These are phyloP conservation scores for Rhizoclosmatium sp. DNA, from an alignment of 192 early-diverging fungal genomes.

Conservation along the genomic window DNA sequence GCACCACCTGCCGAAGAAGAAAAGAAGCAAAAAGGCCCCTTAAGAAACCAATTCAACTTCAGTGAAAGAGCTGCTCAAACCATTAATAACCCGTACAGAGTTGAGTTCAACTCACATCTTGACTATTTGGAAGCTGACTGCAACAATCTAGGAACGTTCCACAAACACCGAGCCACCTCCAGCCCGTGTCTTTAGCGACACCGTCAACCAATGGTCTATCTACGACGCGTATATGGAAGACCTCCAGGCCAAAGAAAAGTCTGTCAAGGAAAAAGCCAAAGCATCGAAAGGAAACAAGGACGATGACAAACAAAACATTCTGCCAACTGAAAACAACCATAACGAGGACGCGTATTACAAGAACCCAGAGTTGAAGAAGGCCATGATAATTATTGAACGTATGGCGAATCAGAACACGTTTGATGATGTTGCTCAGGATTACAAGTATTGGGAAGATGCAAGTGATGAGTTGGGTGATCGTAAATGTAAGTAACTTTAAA, in stretches of 20 bases:
- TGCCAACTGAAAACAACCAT: conserved; percentile 59
- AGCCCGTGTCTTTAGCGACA: conserved; percentile 55
- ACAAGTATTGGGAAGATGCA: conserved; percentile 73
- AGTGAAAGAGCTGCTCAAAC: conserved; percentile 68
- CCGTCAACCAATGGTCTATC: conserved; percentile 71
- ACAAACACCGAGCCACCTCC: conserved; percentile 74
- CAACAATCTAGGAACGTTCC: conserved; percentile 52
- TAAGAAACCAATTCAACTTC: conserved; percentile 71
- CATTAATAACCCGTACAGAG: conserved; percentile 65
- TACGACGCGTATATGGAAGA: conserved; percentile 72
- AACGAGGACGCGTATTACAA: conserved; percentile 66
- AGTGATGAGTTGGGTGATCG: conserved; percentile 62
- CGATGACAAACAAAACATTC: conserved; percentile 56
- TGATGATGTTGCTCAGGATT: conserved; percentile 72
- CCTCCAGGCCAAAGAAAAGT: conserved; percentile 62
- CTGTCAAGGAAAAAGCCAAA: conserved; percentile 66
- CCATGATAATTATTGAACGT: conserved; percentile 61
- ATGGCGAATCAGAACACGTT: conserved; percentile 76
- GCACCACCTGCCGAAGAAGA: conserved; percentile 50
- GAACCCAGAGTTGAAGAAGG: conserved; percentile 62
- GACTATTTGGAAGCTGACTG: not conserved
- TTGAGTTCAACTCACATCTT: conserved; percentile 26
- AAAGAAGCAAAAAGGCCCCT: conserved; percentile 53
- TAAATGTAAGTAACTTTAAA: conserved; percentile 47
- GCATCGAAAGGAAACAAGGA: conserved; percentile 62